Evolutionary conservation across 768 basidiomycete genomes (phyloP).

Genomic region (Pleurotus citrinopileatus): DNA sequence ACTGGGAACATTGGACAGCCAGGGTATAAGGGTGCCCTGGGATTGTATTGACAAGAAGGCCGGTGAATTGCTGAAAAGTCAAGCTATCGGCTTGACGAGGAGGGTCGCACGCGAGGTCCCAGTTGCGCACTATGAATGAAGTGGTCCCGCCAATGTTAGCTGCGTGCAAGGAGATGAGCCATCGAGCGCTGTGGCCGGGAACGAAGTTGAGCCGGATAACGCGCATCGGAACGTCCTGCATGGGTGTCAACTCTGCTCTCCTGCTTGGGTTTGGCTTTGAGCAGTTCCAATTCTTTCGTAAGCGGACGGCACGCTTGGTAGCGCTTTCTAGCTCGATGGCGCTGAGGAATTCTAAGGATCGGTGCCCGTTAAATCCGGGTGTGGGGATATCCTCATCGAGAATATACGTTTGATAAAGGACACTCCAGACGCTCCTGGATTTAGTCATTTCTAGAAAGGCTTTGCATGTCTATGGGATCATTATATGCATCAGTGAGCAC

Average conservation of each 20-base stretch:
- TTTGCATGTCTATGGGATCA: slow-evolving; percentile 42
- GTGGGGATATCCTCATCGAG: slow-evolving; percentile 43
- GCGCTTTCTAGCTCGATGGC: slow-evolving; percentile 42
- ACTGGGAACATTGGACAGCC: slow-evolving; percentile 43
- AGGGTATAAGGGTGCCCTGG: slow-evolving; percentile 29
- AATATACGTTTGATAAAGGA: slow-evolving; percentile 39
- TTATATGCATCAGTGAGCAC: neutral
- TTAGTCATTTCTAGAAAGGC: slow-evolving; percentile 38
- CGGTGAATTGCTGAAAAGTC: slow-evolving; percentile 32
- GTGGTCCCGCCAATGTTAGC: slow-evolving; percentile 18
- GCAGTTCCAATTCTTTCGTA: slow-evolving; percentile 50
- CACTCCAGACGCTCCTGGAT: slow-evolving; percentile 48
- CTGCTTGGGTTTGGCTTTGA: slow-evolving; percentile 29
- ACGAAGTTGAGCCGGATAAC: slow-evolving; percentile 47
- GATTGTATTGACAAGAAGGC: slow-evolving; percentile 45
- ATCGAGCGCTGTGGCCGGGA: slow-evolving; percentile 35
- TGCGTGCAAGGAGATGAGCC: slow-evolving; percentile 43
- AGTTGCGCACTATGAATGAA: slow-evolving; percentile 46
- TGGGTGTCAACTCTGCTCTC: slow-evolving; percentile 22
- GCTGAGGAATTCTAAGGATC: slow-evolving; percentile 31
- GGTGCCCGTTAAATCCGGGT: slow-evolving; percentile 30
- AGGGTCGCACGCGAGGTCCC: slow-evolving; percentile 40
- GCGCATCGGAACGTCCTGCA: slow-evolving; percentile 25
- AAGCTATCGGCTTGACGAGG: slow-evolving; percentile 43
- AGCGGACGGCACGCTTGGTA: slow-evolving; percentile 34